Evolutionary conservation across 345 rosid genomes (phyloP), one percentile per base, ranked within the genome.

Genomic region (Brassica carinata): DNA sequence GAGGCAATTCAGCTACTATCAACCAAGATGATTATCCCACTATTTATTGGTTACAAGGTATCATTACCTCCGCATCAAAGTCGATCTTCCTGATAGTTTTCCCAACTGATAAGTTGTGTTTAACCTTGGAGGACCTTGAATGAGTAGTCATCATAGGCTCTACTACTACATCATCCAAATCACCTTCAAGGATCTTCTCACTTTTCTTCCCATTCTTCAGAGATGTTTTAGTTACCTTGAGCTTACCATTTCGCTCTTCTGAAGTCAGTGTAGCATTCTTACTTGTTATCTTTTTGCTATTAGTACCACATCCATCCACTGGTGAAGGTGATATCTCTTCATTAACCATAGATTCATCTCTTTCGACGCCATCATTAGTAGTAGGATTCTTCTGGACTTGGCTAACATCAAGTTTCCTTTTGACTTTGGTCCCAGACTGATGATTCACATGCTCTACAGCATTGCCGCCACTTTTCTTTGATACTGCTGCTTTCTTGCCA

Each of bases 21-120:
- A 23, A 23, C 26, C 26, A 23, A 23, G 26, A 23, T 23, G 26
- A 23, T 23, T 23, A 23, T 23, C 26, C 26, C 26, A 23, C 26
- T 23, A 23, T 23, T 23, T 23, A 23, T 23, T 23, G 26, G 26
- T 23, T 23, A 23, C 26, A 23, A 23, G 26, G 26, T 23, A 23
- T 23, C 26, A 23, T 23, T 81, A 81, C 84, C 84, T 81, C 77
- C 30, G 8, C 26, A 67, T 81, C 84, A 61, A 72, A 76, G 70
- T 76, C 48, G 8, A 81, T 72, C 71, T 72, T 81, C 53, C 78
- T 77, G 40, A 15, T 58, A 31, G 48, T 66, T 48, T 72, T 72
- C 8, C 7, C 77, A 73, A 40, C 9, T 26, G 81, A 71, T 67
- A 76, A 58, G 51, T n/a, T 48, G 19, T 26, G 38, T 64, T 17